These are phyloP conservation scores for Lipomyces yamanashiensis DNA, from an alignment of 805 yeast species.

Conservation along the genomic window DNA sequence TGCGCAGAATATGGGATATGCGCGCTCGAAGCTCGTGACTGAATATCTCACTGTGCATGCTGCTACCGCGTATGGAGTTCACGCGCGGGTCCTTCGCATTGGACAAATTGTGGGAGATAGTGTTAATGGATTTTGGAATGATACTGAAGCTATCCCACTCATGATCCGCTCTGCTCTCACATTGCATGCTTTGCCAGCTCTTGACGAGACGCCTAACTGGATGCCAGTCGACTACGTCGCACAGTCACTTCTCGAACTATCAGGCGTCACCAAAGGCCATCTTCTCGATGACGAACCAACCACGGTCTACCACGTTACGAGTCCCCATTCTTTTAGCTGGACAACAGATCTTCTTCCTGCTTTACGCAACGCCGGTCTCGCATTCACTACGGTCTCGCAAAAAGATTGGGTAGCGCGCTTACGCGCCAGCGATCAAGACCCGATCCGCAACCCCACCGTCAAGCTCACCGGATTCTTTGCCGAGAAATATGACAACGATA, in stretches of 20 bases:
- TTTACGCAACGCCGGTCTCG: slow-evolving; percentile 17
- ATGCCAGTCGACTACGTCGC: slow-evolving; percentile 33
- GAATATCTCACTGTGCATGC: slow-evolving; percentile 24
- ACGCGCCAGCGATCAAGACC: slow-evolving; percentile 25
- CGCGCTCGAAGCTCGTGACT: slow-evolving; percentile 28
- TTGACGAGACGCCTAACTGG: slow-evolving; percentile 28
- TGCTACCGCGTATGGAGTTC: slow-evolving; percentile 4
- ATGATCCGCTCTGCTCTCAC: slow-evolving; percentile 29
- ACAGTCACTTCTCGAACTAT: slow-evolving; percentile 17
- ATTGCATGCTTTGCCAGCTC: slow-evolving; percentile 23
- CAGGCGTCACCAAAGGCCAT: slow-evolving; percentile 5
- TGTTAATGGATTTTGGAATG: slow-evolving; percentile 29
- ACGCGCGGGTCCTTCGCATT: slow-evolving; percentile 25
- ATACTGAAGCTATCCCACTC: slow-evolving; percentile 31
- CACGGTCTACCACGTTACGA: slow-evolving; percentile 21
- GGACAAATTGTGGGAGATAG: slow-evolving; percentile 31
- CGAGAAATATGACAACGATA: slow-evolving; percentile 24
- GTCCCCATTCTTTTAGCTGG: slow-evolving; percentile 26
- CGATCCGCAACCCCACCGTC: slow-evolving; percentile 29
- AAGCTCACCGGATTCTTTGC: slow-evolving; percentile 22
- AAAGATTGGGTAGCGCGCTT: slow-evolving; percentile 22
- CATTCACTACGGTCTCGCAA: slow-evolving; percentile 14
- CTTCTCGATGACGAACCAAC: slow-evolving; percentile 12
- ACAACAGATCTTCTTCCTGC: slow-evolving; percentile 27
- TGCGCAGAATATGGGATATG: slow-evolving; percentile 33